Evolutionary conservation across 2,329 filamentous ascomycete genomes (phyloP).

Genomic region (Monosporascus cannonballus): DNA sequence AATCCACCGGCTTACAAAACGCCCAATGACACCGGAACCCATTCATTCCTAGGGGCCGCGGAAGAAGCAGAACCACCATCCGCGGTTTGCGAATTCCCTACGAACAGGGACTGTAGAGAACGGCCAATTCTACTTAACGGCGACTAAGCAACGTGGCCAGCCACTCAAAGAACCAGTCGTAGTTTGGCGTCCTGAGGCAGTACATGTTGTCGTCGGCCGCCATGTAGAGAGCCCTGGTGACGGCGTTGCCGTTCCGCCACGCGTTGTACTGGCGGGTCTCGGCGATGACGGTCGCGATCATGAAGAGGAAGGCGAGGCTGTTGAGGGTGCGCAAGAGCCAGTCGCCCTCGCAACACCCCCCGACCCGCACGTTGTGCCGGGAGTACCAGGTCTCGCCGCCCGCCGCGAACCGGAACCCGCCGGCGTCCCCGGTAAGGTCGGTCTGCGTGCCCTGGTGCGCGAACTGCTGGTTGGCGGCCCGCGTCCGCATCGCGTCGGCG

Average conservation of each 20-base stretch:
- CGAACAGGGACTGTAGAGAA: too few species aligned
- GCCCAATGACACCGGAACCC: too few species aligned
- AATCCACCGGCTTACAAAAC: too few species aligned
- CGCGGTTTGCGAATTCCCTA: too few species aligned
- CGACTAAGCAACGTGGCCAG: too few species aligned
- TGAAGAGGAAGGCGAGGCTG: neutral
- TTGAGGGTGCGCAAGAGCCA: neutral
- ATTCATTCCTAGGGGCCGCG: too few species aligned
- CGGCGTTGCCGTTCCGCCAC: slow-evolving; percentile 11
- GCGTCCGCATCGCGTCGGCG: neutral
- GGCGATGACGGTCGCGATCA: slow-evolving; percentile 9
- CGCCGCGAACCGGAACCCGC: neutral
- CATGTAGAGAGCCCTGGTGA: slow-evolving; percentile 10
- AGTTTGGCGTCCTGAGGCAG: slow-evolving; percentile 8
- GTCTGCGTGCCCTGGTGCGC: neutral
- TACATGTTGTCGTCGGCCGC: neutral
- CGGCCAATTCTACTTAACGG: too few species aligned
- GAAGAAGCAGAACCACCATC: too few species aligned
- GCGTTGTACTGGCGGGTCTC: slow-evolving; percentile 8
- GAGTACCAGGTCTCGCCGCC: neutral
- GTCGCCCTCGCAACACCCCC: neutral
- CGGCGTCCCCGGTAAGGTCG: too few species aligned
- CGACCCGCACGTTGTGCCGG: neutral
- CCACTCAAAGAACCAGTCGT: neutral
- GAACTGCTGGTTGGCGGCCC: neutral